Percentiles rank a stretch among this genome's conserved stretches.
Conservation (phyloP, 352 stramenopile genomes). For the Phytophthora melonis region DNA sequence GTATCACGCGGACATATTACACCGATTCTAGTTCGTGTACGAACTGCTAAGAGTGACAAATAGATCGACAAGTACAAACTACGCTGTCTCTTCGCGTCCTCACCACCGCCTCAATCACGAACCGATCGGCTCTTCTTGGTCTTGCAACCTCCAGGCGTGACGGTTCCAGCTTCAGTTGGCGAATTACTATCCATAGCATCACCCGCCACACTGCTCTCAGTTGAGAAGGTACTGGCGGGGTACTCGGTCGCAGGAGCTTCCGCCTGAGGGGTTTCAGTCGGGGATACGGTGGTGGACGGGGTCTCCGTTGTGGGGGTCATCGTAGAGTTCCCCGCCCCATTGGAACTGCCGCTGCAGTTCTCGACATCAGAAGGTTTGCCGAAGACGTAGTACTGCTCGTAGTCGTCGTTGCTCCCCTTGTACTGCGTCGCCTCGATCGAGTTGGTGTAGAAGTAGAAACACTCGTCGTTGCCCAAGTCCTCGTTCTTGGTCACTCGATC, state of each 20-base stretch:
- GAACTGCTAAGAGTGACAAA: neutral
- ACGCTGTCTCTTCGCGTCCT: neutral
- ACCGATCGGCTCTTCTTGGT: conserved; percentile 14
- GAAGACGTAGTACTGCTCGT: conserved; percentile 59
- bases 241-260: conserved; percentile 11
- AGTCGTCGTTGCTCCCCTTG: conserved; percentile 60
- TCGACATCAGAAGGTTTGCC: conserved; percentile 57
- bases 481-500: conserved; percentile 63
- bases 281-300: neutral
- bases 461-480: conserved; percentile 46
- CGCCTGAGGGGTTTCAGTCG: neutral
- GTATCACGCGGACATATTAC: no score
- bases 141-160: conserved; percentile 23
- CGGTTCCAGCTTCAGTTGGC: conserved; percentile 4
- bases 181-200: conserved; percentile 8
- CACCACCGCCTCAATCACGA: neutral
- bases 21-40: no score
- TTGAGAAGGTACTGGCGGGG: neutral
- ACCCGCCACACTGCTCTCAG: conserved; percentile 15
- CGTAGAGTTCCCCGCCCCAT: conserved; percentile 22
- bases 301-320: neutral
- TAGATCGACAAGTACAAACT: neutral
- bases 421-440: conserved; percentile 51
- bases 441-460: conserved; percentile 71
- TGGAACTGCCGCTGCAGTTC: conserved; percentile 42